These are phyloP conservation scores for Neurospora sp. DNA, from an alignment of 495 filamentous ascomycete genomes.

Conservation along the genomic window DNA sequence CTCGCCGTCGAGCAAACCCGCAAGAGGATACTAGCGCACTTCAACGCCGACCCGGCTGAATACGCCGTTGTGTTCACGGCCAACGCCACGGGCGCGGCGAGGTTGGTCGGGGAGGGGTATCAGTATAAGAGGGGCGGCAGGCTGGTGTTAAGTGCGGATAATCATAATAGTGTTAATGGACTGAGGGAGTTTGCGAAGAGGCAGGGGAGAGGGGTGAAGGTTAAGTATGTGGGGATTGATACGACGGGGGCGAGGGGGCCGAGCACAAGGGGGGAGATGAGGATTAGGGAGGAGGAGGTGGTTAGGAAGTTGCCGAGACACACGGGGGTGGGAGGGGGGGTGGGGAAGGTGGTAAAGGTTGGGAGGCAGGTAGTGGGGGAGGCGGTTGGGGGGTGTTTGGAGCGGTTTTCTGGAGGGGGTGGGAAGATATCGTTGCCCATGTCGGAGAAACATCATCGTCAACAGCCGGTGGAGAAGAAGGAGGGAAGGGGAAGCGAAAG, in stretches of 20 bases:
- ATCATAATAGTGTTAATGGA: constrained; percentile 30
- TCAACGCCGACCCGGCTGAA: constrained; percentile 44
- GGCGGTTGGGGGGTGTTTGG: neutral
- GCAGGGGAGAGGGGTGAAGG: neutral
- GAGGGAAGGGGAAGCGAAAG: neutral
- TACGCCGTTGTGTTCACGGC: constrained; percentile 53
- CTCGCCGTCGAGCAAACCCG: constrained; percentile 35
- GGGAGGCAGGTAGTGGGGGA: neutral
- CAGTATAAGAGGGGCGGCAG: constrained; percentile 8
- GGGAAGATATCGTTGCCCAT: neutral
- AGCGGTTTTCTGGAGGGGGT: neutral
- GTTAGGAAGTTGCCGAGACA: neutral
- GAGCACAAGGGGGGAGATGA: constrained; percentile 3
- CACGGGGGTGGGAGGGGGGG: neutral
- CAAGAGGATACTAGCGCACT: constrained; percentile 37
- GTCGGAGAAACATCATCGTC: neutral
- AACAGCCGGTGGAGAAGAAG: neutral
- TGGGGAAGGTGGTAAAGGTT: neutral
- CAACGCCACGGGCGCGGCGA: constrained; percentile 51
- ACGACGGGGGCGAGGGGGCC: neutral
- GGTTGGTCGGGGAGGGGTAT: constrained; percentile 43
- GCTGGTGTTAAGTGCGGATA: constrained; percentile 19
- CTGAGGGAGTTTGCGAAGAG: constrained; percentile 19
- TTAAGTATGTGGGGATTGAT: constrained; percentile 5
- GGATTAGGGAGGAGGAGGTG: constrained; percentile 7